These are phyloP conservation scores for Mucor lusitanicus DNA, from an alignment of 371 early-diverging fungal species.

Conservation along the genomic window DNA sequence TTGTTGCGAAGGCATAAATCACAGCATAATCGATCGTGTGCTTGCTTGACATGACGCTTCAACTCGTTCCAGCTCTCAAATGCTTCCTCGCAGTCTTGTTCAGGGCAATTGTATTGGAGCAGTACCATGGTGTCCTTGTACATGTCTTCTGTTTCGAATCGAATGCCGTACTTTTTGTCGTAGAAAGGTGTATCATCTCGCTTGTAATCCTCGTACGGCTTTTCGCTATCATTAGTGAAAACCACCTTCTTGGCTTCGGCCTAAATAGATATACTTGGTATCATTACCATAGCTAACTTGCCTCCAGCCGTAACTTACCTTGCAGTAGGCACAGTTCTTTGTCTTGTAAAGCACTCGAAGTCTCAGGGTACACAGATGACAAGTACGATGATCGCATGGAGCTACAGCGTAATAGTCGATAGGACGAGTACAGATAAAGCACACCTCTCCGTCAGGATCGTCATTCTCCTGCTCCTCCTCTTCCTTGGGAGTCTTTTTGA, in stretches of 20 bases:
- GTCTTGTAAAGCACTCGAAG: conserved; percentile 87
- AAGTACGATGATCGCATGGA: conserved; percentile 89
- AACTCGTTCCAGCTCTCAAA: conserved; percentile 74
- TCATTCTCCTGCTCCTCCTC: conserved; percentile 22
- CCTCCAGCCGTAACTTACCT: conserved; percentile 51
- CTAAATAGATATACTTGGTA: background rate
- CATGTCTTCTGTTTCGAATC: conserved; percentile 74
- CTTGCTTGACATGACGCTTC: conserved; percentile 75
- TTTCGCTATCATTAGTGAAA: conserved; percentile 67
- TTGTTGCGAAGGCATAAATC: conserved; percentile 90
- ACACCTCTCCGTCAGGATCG: conserved; percentile 57
- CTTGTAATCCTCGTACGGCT: conserved; percentile 57
- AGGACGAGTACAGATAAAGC: conserved; percentile 92
- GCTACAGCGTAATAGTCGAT: conserved; percentile 83
- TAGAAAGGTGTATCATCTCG: conserved; percentile 51
- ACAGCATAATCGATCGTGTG: conserved; percentile 62
- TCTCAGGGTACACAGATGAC: conserved; percentile 89
- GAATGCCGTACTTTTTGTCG: conserved; percentile 71
- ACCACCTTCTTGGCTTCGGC: conserved; percentile 20
- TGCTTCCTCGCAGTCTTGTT: conserved; percentile 58
- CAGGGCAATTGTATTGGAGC: conserved; percentile 87
- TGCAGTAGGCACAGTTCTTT: conserved; percentile 88
- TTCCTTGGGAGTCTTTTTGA: conserved; percentile 3
- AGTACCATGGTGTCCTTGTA: conserved; percentile 71
- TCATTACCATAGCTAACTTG: background rate